Evolutionary conservation across 164 flowering plant species (phyloP).

Genomic region (Vitis vinifera): DNA sequence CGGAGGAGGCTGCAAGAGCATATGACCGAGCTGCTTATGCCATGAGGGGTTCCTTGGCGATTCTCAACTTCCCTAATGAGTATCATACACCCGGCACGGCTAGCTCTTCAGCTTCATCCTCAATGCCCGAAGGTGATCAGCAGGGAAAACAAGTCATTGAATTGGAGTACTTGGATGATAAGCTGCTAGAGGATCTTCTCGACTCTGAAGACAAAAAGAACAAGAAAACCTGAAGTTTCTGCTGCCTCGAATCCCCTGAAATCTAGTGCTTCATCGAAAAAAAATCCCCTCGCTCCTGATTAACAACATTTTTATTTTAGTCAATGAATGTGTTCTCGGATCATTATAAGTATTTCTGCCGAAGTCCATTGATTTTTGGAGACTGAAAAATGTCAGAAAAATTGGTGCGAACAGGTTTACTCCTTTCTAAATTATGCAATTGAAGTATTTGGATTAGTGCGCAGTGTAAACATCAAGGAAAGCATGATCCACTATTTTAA

Average conservation of each 20-base stretch:
- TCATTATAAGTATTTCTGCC: too few relatives aligned
- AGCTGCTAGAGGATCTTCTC: slow-evolving; percentile 34
- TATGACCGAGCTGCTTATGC: slow-evolving; percentile 39
- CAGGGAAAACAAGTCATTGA: slow-evolving; percentile 28
- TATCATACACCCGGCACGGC: slow-evolving; percentile 14
- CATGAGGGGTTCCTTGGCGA: slow-evolving; percentile 39
- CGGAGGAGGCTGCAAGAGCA: slow-evolving; percentile 46
- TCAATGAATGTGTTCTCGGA: too few relatives aligned
- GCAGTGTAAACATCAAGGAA: too few relatives aligned
- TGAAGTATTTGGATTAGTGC: too few relatives aligned
- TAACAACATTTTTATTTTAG: too few relatives aligned
- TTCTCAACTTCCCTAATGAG: slow-evolving; percentile 41
- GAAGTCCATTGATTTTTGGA: too few relatives aligned
- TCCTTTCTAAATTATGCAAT: too few relatives aligned
- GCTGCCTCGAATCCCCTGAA: background rate
- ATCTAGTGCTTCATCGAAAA: too few relatives aligned
- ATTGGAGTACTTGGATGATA: slow-evolving; percentile 38
- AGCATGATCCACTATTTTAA: too few relatives aligned
- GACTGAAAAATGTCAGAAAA: too few relatives aligned
- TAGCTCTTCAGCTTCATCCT: slow-evolving; percentile 2
- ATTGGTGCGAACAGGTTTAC: too few relatives aligned
- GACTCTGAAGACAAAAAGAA: slow-evolving; percentile 16
- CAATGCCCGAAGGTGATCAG: background rate
- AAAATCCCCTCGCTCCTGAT: too few relatives aligned
- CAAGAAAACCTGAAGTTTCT: slow-evolving; percentile 7